These are phyloP conservation scores for Trebouxia sp. DNA, from an alignment of 139 green algal genomes.

Conservation along the genomic window DNA sequence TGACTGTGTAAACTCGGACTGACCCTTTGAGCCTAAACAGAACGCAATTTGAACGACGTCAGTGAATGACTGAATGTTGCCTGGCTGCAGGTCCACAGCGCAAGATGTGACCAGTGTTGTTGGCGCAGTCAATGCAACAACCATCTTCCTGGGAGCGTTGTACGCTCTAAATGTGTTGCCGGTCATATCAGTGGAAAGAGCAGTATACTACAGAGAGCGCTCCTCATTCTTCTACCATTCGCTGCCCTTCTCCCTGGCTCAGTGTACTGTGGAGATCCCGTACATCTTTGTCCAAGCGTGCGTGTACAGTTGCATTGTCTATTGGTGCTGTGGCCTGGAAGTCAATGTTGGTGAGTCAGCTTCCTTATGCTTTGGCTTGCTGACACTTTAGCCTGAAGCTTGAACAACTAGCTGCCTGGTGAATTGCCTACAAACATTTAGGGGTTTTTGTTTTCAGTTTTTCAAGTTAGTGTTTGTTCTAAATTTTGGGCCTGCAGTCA, in stretches of 20 bases:
- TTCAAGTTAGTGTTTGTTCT: no score
- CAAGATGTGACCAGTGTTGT: conserved; percentile 61
- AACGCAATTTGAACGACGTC: no score
- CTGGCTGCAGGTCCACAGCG: background rate
- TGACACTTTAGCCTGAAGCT: no score
- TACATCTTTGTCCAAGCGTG: conserved; percentile 34
- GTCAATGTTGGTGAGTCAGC: conserved; percentile 1
- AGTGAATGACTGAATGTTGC: conserved; percentile 40
- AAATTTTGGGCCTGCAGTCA: no score
- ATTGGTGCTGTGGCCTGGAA: conserved; percentile 36
- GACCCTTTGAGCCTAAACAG: no score
- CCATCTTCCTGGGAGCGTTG: conserved; percentile 24
- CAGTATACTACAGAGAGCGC: conserved; percentile 32
- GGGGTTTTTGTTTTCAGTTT: no score
- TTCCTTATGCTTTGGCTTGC: background rate
- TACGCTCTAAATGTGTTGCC: conserved; percentile 31
- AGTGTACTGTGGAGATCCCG: conserved; percentile 46
- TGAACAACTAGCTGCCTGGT: no score
- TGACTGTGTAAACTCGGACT: no score
- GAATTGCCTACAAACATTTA: no score
- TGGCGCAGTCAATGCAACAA: conserved; percentile 36
- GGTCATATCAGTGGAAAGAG: conserved; percentile 4
- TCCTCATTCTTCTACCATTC: conserved; percentile 37
- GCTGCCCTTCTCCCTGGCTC: conserved; percentile 51
- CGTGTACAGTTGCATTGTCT: conserved; percentile 44